Evolutionary conservation across 768 basidiomycete species (phyloP).

Genomic region (Phaeotremella fagi): DNA sequence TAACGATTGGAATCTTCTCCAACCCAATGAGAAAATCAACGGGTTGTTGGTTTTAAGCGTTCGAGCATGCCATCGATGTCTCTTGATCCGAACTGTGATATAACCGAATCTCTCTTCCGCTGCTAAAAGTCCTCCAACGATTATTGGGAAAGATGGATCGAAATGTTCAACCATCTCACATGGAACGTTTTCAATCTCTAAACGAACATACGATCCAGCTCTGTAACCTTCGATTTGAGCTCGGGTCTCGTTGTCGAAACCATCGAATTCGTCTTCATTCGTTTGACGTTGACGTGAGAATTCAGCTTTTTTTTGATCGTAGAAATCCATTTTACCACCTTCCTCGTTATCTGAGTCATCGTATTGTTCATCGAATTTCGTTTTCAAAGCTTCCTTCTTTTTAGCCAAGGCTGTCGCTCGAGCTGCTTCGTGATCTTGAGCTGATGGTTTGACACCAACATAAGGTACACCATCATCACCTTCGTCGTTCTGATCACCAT

Average conservation of each 20-base stretch:
- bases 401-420: slow-evolving; percentile 57
- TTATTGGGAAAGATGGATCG: slow-evolving; percentile 81
- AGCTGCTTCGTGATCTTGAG: slow-evolving; percentile 43
- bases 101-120: slow-evolving; percentile 90
- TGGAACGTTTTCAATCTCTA: slow-evolving; percentile 78
- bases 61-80: slow-evolving; percentile 86
- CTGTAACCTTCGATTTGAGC: slow-evolving; percentile 82
- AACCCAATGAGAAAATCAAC: slow-evolving; percentile 91
- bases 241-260: slow-evolving; percentile 68
- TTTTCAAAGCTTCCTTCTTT: slow-evolving; percentile 87
- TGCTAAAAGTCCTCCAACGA: slow-evolving; percentile 83
- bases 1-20: slow-evolving; percentile 91
- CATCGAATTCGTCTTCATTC: slow-evolving; percentile 79
- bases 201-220: slow-evolving; percentile 85
- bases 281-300: slow-evolving; percentile 76
- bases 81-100: slow-evolving; percentile 90
- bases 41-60: slow-evolving; percentile 97
- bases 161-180: slow-evolving; percentile 91
- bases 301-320: slow-evolving; percentile 84
- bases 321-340: slow-evolving; percentile 70
- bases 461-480: slow-evolving; percentile 50
- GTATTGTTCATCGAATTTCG: slow-evolving; percentile 95
- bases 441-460: slow-evolving; percentile 49
- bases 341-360: slow-evolving; percentile 62
- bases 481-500: slow-evolving; percentile 50